Conservation (phyloP, 768 basidiomycete genomes). For the Lentinula guzmanii region DNA sequence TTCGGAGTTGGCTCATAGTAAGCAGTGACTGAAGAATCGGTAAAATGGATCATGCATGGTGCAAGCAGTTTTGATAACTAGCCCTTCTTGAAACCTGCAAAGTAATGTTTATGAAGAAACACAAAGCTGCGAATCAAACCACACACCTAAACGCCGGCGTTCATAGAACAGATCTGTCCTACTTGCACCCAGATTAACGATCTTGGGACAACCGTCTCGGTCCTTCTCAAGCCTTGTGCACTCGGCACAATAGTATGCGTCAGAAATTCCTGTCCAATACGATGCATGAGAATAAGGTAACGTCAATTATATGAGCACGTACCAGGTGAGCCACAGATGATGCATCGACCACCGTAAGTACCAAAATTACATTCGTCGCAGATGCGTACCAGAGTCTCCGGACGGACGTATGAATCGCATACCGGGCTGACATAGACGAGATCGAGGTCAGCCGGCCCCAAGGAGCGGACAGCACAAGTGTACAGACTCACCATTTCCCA, state of each 20-base stretch:
- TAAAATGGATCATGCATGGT: too few species aligned
- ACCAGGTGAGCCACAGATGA: slow-evolving; percentile 97
- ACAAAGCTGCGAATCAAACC: neutral
- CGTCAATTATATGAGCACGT: slow-evolving; percentile 12
- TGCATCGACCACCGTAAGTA: slow-evolving; percentile 95
- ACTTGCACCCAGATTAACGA: slow-evolving; percentile 93
- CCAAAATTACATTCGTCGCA: slow-evolving; percentile 99
- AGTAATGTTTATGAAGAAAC: neutral
- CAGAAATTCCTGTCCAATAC: slow-evolving; percentile 74
- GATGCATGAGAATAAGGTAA: neutral
- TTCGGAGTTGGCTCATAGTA: too few species aligned
- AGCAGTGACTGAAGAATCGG: too few species aligned
- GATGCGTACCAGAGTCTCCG: slow-evolving; percentile 95
- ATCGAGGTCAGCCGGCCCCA: neutral
- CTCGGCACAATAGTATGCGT: slow-evolving; percentile 98
- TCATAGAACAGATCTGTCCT: slow-evolving; percentile 92
- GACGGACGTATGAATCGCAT: slow-evolving; percentile 98
- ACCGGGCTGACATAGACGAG: slow-evolving; percentile 62
- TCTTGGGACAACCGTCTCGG: slow-evolving; percentile 97
- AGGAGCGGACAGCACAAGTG: neutral
- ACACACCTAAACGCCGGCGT: slow-evolving; percentile 72
- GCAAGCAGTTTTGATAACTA: slow-evolving; percentile 15
- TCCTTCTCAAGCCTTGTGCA: slow-evolving; percentile 97
- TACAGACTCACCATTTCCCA: slow-evolving; percentile 83
- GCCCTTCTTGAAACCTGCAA: slow-evolving; percentile 67